Percentiles rank a stretch among this genome's conserved stretches.
Evolutionary conservation across 805 yeast species (phyloP).

Genomic region (Metschnikowia sp.): DNA sequence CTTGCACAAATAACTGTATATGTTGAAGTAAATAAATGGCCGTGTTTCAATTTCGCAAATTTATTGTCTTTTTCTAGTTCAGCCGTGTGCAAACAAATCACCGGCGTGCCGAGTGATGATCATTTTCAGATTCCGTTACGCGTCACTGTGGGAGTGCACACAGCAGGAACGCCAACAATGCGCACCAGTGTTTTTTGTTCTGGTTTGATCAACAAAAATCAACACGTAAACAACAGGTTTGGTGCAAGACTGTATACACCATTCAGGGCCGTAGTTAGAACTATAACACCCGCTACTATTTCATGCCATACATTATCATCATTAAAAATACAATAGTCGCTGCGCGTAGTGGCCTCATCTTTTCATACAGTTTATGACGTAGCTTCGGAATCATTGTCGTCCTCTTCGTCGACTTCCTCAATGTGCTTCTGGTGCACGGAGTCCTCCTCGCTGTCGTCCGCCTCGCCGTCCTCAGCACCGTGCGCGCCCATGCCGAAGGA

Average conservation of each 20-base stretch:
- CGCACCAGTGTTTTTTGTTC: too few species aligned
- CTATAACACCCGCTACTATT: not conserved
- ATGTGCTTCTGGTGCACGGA: constrained; percentile 27
- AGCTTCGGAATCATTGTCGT: constrained; percentile 22
- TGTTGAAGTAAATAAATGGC: not conserved
- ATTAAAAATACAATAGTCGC: constrained; percentile 16
- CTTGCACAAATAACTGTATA: too few species aligned
- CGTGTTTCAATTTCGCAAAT: not conserved
- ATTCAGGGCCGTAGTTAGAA: too few species aligned
- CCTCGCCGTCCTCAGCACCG: constrained; percentile 23
- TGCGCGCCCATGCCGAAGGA: constrained; percentile 37
- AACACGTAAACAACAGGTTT: too few species aligned
- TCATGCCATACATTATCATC: constrained; percentile 13
- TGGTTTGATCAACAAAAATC: too few species aligned
- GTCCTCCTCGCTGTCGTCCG: constrained; percentile 27
- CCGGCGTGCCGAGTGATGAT: not conserved
- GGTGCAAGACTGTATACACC: too few species aligned
- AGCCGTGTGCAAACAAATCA: not conserved
- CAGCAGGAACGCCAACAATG: not conserved
- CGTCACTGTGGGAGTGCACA: constrained; percentile 4
- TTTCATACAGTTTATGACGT: constrained; percentile 6
- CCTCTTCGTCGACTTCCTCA: constrained; percentile 28
- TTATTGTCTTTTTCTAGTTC: not conserved
- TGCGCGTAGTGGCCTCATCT: constrained; percentile 1
- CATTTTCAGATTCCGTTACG: constrained; percentile 6